Evolutionary conservation across 2,329 filamentous ascomycete genomes (phyloP).

Genomic region (Trichophyton rubrum): DNA sequence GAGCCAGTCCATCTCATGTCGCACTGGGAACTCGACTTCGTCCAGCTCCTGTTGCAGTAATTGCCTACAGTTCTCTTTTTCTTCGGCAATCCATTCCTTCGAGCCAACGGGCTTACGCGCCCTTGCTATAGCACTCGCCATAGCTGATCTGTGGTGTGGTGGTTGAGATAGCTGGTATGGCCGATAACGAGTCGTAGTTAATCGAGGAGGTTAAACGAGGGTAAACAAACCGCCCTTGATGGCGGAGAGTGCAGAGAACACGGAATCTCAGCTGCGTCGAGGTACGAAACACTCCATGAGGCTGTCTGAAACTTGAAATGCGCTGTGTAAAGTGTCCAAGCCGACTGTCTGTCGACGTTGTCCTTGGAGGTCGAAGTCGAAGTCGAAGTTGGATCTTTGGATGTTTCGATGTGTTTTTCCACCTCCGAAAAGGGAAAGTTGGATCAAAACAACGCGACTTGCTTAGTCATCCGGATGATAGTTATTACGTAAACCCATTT

Average conservation of each 20-base stretch:
- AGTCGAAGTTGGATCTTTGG: neutral
- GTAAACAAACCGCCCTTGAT: neutral
- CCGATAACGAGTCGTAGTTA: neutral
- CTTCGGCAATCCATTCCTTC: conserved; percentile 69
- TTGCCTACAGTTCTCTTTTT: conserved; percentile 64
- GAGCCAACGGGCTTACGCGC: conserved; percentile 56
- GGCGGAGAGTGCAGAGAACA: neutral
- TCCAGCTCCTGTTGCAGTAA: conserved; percentile 74
- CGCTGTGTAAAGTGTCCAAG: no score
- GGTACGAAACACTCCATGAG: neutral
- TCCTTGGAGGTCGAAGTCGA: neutral
- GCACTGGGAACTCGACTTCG: conserved; percentile 82
- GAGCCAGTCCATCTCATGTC: conserved; percentile 93
- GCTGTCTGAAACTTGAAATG: no score
- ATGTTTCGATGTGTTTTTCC: neutral
- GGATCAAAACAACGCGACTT: conserved; percentile 2
- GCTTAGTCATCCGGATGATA: neutral
- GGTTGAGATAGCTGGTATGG: neutral
- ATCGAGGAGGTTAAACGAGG: neutral
- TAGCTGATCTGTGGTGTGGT: conserved; percentile 13
- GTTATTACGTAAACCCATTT: neutral
- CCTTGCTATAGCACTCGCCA: conserved; percentile 28
- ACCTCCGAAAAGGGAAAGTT: neutral
- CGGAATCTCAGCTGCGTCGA: neutral
- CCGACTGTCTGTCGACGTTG: no score